Base-by-base conservation (phyloP, 495 filamentous ascomycete genomes). In the Penicillium subrubescens region DNA sequence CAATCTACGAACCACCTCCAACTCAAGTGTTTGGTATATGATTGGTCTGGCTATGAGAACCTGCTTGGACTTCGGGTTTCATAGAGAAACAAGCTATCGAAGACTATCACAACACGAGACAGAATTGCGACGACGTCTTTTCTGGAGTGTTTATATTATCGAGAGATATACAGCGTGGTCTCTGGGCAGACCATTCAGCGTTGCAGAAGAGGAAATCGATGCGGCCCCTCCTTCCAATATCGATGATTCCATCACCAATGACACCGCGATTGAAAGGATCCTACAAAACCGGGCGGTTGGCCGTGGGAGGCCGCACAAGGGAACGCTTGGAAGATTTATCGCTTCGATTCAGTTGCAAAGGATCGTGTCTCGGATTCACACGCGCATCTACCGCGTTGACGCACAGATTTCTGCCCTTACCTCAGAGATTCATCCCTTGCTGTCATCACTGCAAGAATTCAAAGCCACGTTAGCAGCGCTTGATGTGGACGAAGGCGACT, bases 1-100 rank as follows among this genome's bases (percentile, higher is more conserved):
- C 50, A 72, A 79, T 52, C 61, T 80, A 8, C 70, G 77, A 10
- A 73, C 73, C 6, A 67, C 73, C 1, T 75, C 74, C 1, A 76
- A 73, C 39, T 75, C 75, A 6, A 77, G 75, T 21, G 68, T 80
- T 8, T 82, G 80, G 80, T 80, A 82, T 34, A 77, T 79, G 72
- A 77, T 79, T 39, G 79, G 79, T 0, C 61, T 79, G 19, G 80
- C 77, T 6, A 80, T 80, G 78, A 63, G 78, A 19, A 81, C 75
- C 0, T 79, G 77, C 43, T 70, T 81, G 7, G 77, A 81, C 57
- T 65, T 81, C 19, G 80, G 79, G 5, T 58, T 82, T 10, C 79
- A 80, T 46, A 53, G 77, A 25, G 73, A 77, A 59, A 7, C 56
- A 0, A 61, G 67, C 8, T 69, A 73, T 46, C 56, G 63, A 62